A percentile compares a stretch with the other conserved stretches of the same genome.
These are phyloP conservation scores for Pythium utonaiense DNA, from an alignment of 352 stramenopile species.

Conservation along the genomic window DNA sequence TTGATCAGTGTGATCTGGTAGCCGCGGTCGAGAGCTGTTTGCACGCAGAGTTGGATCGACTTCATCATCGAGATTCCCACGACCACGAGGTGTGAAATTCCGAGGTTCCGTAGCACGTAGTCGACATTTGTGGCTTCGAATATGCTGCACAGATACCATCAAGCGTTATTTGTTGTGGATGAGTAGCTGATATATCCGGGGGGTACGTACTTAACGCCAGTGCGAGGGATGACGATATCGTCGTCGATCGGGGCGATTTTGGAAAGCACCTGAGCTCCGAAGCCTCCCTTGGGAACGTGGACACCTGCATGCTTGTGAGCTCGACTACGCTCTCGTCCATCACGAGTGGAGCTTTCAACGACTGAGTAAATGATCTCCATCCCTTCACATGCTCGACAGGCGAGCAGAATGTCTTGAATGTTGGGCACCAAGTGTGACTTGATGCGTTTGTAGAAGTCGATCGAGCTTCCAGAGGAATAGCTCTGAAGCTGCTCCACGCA, in stretches of 20 bases:
- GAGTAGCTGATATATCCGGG: neutral
- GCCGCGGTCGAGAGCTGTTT: slow-evolving; percentile 82
- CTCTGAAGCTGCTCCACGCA: slow-evolving; percentile 18
- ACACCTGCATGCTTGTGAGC: slow-evolving; percentile 88
- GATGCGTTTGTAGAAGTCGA: slow-evolving; percentile 49
- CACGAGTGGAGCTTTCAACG: slow-evolving; percentile 82
- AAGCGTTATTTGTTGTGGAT: slow-evolving; percentile 1
- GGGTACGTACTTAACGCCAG: slow-evolving; percentile 54
- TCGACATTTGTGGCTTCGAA: slow-evolving; percentile 88
- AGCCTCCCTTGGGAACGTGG: slow-evolving; percentile 60
- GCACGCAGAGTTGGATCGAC: slow-evolving; percentile 76
- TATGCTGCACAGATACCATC: slow-evolving; percentile 35
- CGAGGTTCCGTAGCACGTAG: slow-evolving; percentile 87
- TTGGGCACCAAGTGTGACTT: slow-evolving; percentile 49
- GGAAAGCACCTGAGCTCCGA: slow-evolving; percentile 65
- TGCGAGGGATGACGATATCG: slow-evolving; percentile 86
- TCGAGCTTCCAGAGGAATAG: neutral
- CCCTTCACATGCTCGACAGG: slow-evolving; percentile 42
- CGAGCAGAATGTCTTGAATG: slow-evolving; percentile 57
- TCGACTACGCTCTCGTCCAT: slow-evolving; percentile 78
- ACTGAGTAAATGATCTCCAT: slow-evolving; percentile 89
- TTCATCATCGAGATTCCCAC: slow-evolving; percentile 79
- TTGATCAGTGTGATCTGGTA: slow-evolving; percentile 84
- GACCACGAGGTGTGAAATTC: slow-evolving; percentile 82
- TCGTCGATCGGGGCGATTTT: slow-evolving; percentile 41